phyloP scores from a whole-genome alignment of 495 filamentous ascomycete genomes.

The Penicillium daleae region DNA sequence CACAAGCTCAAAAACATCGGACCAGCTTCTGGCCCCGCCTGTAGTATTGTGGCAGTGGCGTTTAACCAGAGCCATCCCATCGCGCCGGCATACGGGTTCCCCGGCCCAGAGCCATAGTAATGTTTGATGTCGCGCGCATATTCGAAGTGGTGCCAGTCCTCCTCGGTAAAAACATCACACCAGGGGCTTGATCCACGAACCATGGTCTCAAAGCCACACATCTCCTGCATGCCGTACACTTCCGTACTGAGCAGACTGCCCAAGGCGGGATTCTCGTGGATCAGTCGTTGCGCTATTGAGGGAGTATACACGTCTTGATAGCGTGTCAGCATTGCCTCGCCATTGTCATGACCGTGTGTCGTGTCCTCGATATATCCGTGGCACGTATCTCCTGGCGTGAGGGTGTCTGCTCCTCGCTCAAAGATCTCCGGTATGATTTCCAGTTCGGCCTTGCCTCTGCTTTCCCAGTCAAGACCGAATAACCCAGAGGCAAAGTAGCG shows the following conservation, averaged over 20 bases:
- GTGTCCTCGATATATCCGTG: neutral
- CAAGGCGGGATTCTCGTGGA: neutral
- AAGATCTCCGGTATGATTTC: constrained; percentile 49
- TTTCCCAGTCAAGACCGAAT: constrained; percentile 57
- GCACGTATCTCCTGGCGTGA: neutral
- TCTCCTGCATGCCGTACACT: neutral
- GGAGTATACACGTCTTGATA: neutral
- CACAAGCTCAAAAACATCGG: neutral
- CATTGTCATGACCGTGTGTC: neutral
- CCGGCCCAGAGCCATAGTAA: constrained; percentile 64
- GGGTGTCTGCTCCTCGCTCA: neutral
- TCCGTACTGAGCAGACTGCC: neutral
- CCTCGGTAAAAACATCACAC: constrained; percentile 60
- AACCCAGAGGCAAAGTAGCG: constrained; percentile 59
- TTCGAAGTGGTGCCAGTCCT: constrained; percentile 62
- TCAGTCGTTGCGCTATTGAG: neutral
- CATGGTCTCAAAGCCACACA: constrained; percentile 1
- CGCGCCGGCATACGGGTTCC: constrained; percentile 56
- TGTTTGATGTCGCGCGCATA: constrained; percentile 64
- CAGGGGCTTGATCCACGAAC: constrained; percentile 58
- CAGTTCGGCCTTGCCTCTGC: constrained; percentile 37
- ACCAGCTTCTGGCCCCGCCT: constrained; percentile 19
- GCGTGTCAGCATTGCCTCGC: neutral
- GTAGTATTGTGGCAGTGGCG: constrained; percentile 56
- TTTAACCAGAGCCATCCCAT: constrained; percentile 70